Evolutionary conservation across 2,329 filamentous ascomycete genomes (phyloP), one percentile per base, ranked within the genome.

Genomic region (Colletotrichum theobromicola): DNA sequence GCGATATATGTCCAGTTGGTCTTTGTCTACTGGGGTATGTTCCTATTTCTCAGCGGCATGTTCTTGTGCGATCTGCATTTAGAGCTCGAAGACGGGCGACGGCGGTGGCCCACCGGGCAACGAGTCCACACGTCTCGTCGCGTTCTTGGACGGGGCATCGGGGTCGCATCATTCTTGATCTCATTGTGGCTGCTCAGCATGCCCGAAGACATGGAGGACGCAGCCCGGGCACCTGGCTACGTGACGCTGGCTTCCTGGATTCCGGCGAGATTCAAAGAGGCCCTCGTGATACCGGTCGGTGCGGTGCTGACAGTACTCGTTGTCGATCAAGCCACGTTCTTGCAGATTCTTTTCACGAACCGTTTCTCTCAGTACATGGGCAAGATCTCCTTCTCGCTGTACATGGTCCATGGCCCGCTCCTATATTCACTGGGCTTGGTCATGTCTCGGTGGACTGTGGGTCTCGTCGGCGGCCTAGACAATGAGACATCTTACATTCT

Each of bases 381-480:
- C 12, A 81, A 79, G 66, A 79, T 85, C 65, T 85, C 83, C 67
- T 85, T 85, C 78, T 84, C 83, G 1, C 76, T 85, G 10, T 85
- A 85, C 75, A 82, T 85, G 7, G 78, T 85, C 7, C 84, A 85
- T 46, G 78, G 78, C 9, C 77, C 79, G 15, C 61, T 64, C 24
- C 26, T 64, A 21, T 64, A 64, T 9, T 64, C 61, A 8, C 9
- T 64, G 26, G 61, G 61, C 18, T 64, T 64, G 35, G 37, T 64
- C 18, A 2, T 64, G 30, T 35, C 24, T 0, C 35, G 2, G 37
- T 64, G 61, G 61, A 50, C 61, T 4, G 6, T 64, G 4, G 18
- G 61, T 50, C 18, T 64, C 21, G 61, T 46, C 2, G 61, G 61
- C 1, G 61, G 61, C 18, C 24, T 24, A 50, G 24, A 50, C 37